Evolutionary conservation across 202 grass and related monocot species (phyloP).

Genomic region (Saccharum hybrid): DNA sequence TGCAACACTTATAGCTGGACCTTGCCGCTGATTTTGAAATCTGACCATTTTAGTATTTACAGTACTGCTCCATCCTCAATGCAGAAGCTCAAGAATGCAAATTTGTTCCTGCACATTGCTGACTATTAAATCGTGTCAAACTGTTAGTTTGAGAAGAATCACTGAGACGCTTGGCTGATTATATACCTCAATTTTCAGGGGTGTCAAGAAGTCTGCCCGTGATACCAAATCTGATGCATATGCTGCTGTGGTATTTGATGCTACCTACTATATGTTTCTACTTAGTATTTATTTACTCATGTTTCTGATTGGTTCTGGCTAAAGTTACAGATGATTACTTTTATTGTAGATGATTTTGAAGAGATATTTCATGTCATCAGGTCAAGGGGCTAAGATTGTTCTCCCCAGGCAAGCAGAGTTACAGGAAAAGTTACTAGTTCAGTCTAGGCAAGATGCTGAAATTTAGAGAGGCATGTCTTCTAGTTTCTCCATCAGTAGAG

Average conservation of each 20-base stretch:
- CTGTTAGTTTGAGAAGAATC: not conserved
- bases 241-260: constrained; percentile 65
- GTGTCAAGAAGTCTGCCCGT: constrained; percentile 64
- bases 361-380: constrained; percentile 74
- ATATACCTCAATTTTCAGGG: constrained; percentile 48
- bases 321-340: constrained; percentile 19
- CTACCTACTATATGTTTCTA: not conserved
- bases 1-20: constrained; percentile 11
- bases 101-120: not conserved
- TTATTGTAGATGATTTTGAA: constrained; percentile 76
- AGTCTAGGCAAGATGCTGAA: constrained; percentile 42
- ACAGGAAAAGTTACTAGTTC: constrained; percentile 52
- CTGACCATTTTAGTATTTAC: not conserved
- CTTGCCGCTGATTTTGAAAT: constrained; percentile 11
- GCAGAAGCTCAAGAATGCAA: not conserved
- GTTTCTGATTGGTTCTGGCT: not conserved
- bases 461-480: constrained; percentile 40
- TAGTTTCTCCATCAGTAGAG: constrained; percentile 3
- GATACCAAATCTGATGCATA: constrained; percentile 77
- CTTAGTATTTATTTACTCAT: constrained; percentile 5
- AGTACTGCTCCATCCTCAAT: not conserved
- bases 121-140: not conserved
- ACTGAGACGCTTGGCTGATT: constrained; percentile 7
- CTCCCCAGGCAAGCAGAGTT: constrained; percentile 76
- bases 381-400: constrained; percentile 68